Evolutionary conservation across 2,329 filamentous ascomycete species (phyloP).

Genomic region (Sclerotinia sclerotiorum): DNA sequence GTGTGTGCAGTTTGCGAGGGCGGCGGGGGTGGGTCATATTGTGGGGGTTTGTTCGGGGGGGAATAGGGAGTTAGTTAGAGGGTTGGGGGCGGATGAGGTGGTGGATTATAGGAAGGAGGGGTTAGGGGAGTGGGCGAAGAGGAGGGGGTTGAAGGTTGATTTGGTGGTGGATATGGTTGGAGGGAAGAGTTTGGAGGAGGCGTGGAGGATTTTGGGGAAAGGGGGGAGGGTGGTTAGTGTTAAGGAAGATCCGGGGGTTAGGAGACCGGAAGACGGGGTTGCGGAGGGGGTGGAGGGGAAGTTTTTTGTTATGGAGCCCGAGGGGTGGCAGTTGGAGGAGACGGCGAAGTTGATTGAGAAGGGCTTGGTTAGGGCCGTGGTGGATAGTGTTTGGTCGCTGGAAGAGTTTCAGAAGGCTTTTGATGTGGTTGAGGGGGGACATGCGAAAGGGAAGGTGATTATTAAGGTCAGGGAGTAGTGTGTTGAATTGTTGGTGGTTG

Average conservation of each 20-base stretch:
- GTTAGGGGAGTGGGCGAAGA: neutral
- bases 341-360: no score
- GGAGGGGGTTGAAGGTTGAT: neutral
- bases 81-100: constrained; percentile 1
- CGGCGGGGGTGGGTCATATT: neutral
- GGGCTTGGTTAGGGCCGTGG: neutral
- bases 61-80: neutral
- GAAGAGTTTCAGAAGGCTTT: constrained; percentile 15
- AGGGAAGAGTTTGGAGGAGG: neutral
- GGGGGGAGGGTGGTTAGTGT: constrained; percentile 12
- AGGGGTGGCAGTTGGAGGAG: no score
- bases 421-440: constrained; percentile 13
- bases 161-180: constrained; percentile 16
- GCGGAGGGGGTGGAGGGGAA: constrained; percentile 1
- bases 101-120: constrained; percentile 1
- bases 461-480: neutral
- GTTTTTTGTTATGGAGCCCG: no score
- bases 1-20: constrained; percentile 14
- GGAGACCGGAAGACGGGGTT: neutral
- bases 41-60: neutral
- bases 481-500: neutral
- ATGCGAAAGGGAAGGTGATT: constrained; percentile 14
- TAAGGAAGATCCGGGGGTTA: neutral
- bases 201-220: constrained; percentile 3
- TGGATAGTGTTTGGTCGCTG: constrained; percentile 18